These are phyloP conservation scores for Infundibulicybe gibba DNA, from an alignment of 768 basidiomycete genomes.

Conservation along the genomic window DNA sequence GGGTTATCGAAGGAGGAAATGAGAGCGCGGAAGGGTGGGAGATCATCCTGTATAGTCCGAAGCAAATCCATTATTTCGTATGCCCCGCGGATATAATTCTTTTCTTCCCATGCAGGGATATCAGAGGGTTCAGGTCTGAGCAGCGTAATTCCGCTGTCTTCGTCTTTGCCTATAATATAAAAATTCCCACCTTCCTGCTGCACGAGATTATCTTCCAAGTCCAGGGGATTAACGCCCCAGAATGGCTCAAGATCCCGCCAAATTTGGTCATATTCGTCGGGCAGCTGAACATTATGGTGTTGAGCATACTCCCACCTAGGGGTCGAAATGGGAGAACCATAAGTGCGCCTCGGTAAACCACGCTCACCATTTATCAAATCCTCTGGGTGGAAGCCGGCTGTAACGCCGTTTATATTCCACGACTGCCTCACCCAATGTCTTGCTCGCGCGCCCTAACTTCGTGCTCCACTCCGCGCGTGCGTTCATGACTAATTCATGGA, in stretches of 20 bases:
- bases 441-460: slow-evolving; percentile 59
- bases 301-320: slow-evolving; percentile 54
- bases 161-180: slow-evolving; percentile 30
- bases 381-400: slow-evolving; percentile 61
- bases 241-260: slow-evolving; percentile 78
- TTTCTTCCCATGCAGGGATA: slow-evolving; percentile 13
- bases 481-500: slow-evolving; percentile 60
- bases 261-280: slow-evolving; percentile 85
- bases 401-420: slow-evolving; percentile 66
- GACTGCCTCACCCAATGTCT: slow-evolving; percentile 62
- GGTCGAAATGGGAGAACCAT: not conserved
- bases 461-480: slow-evolving; percentile 57
- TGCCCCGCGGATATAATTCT: slow-evolving; percentile 14
- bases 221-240: slow-evolving; percentile 56
- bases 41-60: slow-evolving; percentile 27
- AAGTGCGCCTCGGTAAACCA: not conserved
- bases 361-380: slow-evolving; percentile 75
- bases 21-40: slow-evolving; percentile 37
- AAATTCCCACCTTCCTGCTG: slow-evolving; percentile 26
- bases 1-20: slow-evolving; percentile 38
- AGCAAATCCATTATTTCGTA: slow-evolving; percentile 27
- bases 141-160: slow-evolving; percentile 6
- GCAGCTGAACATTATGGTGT: slow-evolving; percentile 68
- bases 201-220: slow-evolving; percentile 21
- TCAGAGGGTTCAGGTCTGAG: not conserved